Evolutionary conservation across 1,284 basidiomycete genomes (phyloP).

Genomic region (Sporisorium reilianum): DNA sequence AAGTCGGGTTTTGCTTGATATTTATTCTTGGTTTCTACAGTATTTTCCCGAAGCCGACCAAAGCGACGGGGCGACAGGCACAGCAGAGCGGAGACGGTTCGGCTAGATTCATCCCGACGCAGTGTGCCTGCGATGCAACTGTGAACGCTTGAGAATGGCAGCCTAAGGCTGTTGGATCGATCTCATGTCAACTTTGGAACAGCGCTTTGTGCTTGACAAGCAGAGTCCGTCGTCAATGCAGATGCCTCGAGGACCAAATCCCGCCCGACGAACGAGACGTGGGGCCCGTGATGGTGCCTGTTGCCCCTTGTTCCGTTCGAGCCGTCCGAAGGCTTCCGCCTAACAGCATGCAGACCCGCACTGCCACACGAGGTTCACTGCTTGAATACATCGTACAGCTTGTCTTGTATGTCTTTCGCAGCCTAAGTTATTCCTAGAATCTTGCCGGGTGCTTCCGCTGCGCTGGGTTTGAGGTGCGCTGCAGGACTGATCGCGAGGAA

Average conservation of each 20-base stretch:
- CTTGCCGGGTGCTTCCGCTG: too few species aligned
- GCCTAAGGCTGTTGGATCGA: neutral
- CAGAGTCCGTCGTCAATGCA: conserved; percentile 3
- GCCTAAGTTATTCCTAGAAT: too few species aligned
- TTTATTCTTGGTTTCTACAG: neutral
- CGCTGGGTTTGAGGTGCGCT: too few species aligned
- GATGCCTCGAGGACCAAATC: conserved; percentile 1
- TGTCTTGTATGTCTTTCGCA: neutral
- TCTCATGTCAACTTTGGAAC: neutral
- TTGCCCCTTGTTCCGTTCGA: neutral
- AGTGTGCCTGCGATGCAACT: neutral
- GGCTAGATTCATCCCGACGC: neutral
- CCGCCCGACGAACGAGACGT: neutral
- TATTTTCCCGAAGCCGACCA: neutral
- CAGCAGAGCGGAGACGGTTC: neutral
- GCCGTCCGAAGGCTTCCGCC: conserved; percentile 2
- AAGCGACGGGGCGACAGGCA: too few species aligned
- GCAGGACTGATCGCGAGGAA: too few species aligned
- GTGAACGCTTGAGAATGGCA: too few species aligned
- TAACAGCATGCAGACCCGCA: neutral
- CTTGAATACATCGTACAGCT: too few species aligned
- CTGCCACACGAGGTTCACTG: too few species aligned
- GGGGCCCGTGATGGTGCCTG: neutral
- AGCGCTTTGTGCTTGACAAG: conserved; percentile 4
- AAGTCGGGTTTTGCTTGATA: neutral